A percentile compares a stretch with the other conserved stretches of the same genome.
Evolutionary conservation across 2,329 filamentous ascomycete species (phyloP).

Genomic region (Tolypocladium pustulatum): DNA sequence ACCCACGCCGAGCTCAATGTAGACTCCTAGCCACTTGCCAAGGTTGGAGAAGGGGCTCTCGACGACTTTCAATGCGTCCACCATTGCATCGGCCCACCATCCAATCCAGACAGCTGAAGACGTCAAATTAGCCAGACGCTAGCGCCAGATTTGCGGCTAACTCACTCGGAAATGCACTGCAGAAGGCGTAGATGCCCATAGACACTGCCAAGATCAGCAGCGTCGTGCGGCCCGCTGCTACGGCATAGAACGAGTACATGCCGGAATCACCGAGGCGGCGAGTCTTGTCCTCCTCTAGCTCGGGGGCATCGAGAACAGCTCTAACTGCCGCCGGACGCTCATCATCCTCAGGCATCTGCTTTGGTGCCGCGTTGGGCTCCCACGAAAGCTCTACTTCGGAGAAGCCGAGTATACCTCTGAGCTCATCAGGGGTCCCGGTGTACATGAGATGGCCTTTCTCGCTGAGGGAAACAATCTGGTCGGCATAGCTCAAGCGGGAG

Average conservation of each 20-base stretch:
- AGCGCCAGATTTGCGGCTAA: fast-evolving
- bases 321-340: background rate
- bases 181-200: background rate
- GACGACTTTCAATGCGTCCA: background rate
- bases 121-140: background rate
- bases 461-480: background rate
- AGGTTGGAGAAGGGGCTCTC: background rate
- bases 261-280: background rate
- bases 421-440: background rate
- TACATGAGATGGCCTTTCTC: background rate
- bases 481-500: background rate
- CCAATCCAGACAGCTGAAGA: background rate
- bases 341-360: background rate
- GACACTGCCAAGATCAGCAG: background rate
- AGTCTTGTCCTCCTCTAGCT: background rate
- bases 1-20: background rate
- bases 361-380: background rate
- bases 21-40: background rate
- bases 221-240: background rate
- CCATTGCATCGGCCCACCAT: background rate
- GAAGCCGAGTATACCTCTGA: background rate
- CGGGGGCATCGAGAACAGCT: background rate
- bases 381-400: background rate
- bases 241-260: background rate
- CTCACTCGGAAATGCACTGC: background rate